phyloP scores from a whole-genome alignment of 805 yeast species.

The Candida glaebosa region DNA sequence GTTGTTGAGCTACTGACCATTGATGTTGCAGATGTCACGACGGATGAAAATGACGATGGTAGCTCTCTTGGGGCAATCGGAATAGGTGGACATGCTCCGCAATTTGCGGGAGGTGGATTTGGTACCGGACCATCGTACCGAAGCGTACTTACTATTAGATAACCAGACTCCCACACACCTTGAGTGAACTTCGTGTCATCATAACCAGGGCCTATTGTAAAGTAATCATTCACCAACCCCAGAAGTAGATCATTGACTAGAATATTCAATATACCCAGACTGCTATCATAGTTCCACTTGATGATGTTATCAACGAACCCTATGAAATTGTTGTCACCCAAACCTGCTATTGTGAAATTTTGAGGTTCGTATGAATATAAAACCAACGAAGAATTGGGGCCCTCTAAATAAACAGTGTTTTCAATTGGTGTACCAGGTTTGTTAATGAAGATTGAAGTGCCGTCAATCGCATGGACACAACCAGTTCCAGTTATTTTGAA shows the following conservation, averaged over 20 bases:
- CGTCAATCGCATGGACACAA: too few relatives aligned
- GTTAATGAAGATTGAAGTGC: too few relatives aligned
- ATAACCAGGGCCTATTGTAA: conserved; percentile 22
- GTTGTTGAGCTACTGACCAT: too few relatives aligned
- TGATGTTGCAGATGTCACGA: too few relatives aligned
- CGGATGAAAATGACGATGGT: too few relatives aligned
- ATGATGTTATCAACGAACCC: conserved; percentile 11
- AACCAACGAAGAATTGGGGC: too few relatives aligned
- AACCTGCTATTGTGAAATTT: too few relatives aligned
- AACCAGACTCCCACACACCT: conserved; percentile 16
- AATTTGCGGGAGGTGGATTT: conserved; percentile 18
- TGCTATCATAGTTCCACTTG: conserved; percentile 8
- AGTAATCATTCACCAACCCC: conserved; percentile 8
- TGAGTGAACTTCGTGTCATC: conserved; percentile 13
- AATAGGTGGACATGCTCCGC: conserved; percentile 18
- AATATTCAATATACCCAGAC: conserved; percentile 19
- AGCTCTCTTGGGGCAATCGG: conserved; percentile 13
- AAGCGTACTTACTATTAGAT: conserved; percentile 17
- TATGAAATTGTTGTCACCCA: conserved; percentile 21
- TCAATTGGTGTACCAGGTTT: too few relatives aligned
- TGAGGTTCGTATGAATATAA: too few relatives aligned
- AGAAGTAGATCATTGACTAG: conserved; percentile 5
- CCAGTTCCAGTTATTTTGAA: too few relatives aligned
- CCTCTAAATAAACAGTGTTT: too few relatives aligned
- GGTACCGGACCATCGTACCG: conserved; percentile 16